Evolutionary conservation across 1,284 basidiomycete genomes (phyloP), one percentile per base, ranked within the genome.

Genomic region (Melampsora americana): DNA sequence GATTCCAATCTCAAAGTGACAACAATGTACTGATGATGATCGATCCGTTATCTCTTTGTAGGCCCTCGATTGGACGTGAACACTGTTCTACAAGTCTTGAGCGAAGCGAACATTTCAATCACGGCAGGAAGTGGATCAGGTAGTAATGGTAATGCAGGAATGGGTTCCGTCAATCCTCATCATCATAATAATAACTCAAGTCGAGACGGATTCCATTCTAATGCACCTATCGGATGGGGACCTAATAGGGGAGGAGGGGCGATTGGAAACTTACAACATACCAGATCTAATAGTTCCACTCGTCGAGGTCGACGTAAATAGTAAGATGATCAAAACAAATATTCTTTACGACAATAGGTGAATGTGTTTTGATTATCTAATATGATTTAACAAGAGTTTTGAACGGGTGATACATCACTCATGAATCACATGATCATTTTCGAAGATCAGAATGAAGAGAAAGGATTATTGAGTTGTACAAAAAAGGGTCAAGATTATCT

Each of bases 231-330:
- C 20, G 70, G 70, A 16, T 73, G 70, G 70, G 70, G 70, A 46
- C 70, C 70, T 23, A 73, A 73, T 73, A 23, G 70, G 30, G 70
- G 70, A n/a, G 44, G 48, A 23, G 46, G 20, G 32, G 20, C 61
- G 6, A 46, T 35, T 39, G 20, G 18, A 23, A n/a, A 44, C 7
- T 18, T 39, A 9, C 59, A 39, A 39, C 16, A 23, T 69, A 18
- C 18, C 16, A 60, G 26, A 30, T 23, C 42, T 16, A 48, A 53
- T 67, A 61, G 42, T 53, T 44, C 72, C 9, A n/a, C 50, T 30
- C 50, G 72, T 48, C 50, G 72, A 23, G 72, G 72, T 35, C 65
- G 72, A 48, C 72, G 72, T 26, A 75, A 75, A 48, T 75, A 68
- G 59, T 48, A 59, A 23, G 9, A 59, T 23, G 28, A 23, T 30